Percentiles rank a stretch among this genome's conserved stretches.
These are phyloP conservation scores for Huntiella abstrusa DNA, from an alignment of 2,329 filamentous ascomycete genomes.

Conservation along the genomic window DNA sequence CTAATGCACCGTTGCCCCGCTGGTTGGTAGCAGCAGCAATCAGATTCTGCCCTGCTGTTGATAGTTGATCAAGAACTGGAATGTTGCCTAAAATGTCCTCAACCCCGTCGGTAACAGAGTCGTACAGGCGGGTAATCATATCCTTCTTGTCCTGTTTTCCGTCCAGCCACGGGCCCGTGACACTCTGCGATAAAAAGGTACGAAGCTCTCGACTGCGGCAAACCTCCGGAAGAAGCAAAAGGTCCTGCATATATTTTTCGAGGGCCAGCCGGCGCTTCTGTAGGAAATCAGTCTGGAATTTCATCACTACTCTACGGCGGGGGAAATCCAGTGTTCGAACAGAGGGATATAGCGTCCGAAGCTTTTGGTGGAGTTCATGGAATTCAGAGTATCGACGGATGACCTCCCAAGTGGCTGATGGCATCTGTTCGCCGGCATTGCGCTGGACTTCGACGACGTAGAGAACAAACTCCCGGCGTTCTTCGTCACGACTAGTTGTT, in stretches of 20 bases:
- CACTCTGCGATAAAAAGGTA: constrained; percentile 79
- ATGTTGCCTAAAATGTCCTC: constrained; percentile 95
- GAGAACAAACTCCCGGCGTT: constrained; percentile 81
- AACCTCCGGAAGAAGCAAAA: constrained; percentile 76
- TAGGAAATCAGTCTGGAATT: constrained; percentile 87
- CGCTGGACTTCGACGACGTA: constrained; percentile 86
- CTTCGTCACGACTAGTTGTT: constrained; percentile 77
- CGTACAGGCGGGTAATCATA: constrained; percentile 87
- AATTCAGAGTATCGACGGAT: constrained; percentile 94
- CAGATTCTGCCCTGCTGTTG: constrained; percentile 77
- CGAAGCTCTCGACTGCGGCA: constrained; percentile 85
- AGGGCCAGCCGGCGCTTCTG: constrained; percentile 71
- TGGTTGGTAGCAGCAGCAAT: constrained; percentile 57
- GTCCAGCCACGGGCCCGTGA: constrained; percentile 38
- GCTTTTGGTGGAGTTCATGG: constrained; percentile 77
- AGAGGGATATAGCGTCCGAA: constrained; percentile 69
- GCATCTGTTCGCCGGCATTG: constrained; percentile 86
- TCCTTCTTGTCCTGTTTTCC: constrained; percentile 47
- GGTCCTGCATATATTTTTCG: constrained; percentile 65
- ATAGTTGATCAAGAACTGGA: constrained; percentile 84
- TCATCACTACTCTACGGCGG: constrained; percentile 80
- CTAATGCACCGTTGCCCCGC: constrained; percentile 33
- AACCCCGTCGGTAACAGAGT: constrained; percentile 93
- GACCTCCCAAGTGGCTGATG: constrained; percentile 84
- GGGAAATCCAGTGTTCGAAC: constrained; percentile 86